Evolutionary conservation across 1,284 basidiomycete species (phyloP).

Genomic region (Ustilago cynodontis): DNA sequence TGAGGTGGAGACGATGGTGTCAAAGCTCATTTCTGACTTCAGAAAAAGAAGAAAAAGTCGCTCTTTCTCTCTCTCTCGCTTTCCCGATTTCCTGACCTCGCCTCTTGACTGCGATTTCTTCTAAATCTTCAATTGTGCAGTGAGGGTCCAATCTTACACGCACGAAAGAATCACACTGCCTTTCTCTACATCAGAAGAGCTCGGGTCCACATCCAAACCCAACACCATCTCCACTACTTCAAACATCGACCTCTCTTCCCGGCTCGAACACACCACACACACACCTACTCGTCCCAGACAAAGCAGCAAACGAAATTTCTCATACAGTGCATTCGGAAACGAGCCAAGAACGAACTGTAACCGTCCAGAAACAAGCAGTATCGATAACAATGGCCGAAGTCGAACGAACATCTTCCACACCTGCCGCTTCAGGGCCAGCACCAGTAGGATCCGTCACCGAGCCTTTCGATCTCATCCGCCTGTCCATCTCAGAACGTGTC

Average conservation of each 20-base stretch:
- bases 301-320: too few species aligned
- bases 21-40: too few species aligned
- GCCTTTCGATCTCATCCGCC: conserved; percentile 96
- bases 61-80: neutral
- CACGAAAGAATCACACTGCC: conserved; percentile 13
- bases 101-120: conserved; percentile 3
- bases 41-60: conserved; percentile 10
- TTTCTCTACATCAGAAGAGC: conserved; percentile 1
- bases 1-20: neutral
- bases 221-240: conserved; percentile 11
- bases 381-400: conserved; percentile 37
- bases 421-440: conserved; percentile 20
- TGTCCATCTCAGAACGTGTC: conserved; percentile 95
- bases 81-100: conserved; percentile 8
- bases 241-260: neutral
- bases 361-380: neutral
- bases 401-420: conserved; percentile 28
- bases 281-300: too few species aligned
- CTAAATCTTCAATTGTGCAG: neutral
- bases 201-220: conserved; percentile 25
- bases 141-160: conserved; percentile 12
- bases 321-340: too few species aligned
- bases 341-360: neutral
- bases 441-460: conserved; percentile 76
- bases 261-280: neutral